Evolutionary conservation across 78 protist species (phyloP), one percentile per base, ranked within the genome.

Genomic region (Dictyostelium capitatum): DNA sequence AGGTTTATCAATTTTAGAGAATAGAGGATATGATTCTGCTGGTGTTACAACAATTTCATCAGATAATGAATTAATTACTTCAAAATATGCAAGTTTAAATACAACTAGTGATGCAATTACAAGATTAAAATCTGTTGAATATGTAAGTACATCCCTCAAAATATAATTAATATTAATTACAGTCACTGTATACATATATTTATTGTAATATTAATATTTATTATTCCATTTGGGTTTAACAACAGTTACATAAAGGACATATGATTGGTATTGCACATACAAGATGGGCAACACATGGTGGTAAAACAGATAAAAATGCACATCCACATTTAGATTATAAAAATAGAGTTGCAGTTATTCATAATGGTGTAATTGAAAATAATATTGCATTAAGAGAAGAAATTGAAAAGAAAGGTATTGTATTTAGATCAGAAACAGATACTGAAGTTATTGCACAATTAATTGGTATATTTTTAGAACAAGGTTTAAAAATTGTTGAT

Each of bases 361-460:
- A 94, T 81, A 94, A 94, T 56, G 96, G 96, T 56, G 92, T 94
- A 69, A 94, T 94, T 67, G 89, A 83, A 37, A 94, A 94, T 54
- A 79, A 57, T 67, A 28, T n/a, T 5, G 43, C 10, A 30, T 79
- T 94, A 46, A 56, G 89, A 48, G 93, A 94, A 57, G 79, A 64
- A 72, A 37, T 94, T 43, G 89, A 82, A 37, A 73, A 73, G 82
- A 94, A 57, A 54, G 96, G 96, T 46, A 53, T 94, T 64, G 62
- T 23, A 28, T 94, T 94, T 51, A 77, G 92, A 74, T 80, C 91
- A 30, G 99, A 99, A 41, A 99, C 99, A 19, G 99, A 99, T 95
- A 98, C 99, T 4, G 99, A 98, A 96, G 97, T 95, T 65, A 89
- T 98, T 64, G 98, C 98, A 75, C 89, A 97, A 95, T 96, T 98